These are phyloP conservation scores for Teunomyces barrocoloradensis DNA, from an alignment of 805 yeast species.

Conservation along the genomic window DNA sequence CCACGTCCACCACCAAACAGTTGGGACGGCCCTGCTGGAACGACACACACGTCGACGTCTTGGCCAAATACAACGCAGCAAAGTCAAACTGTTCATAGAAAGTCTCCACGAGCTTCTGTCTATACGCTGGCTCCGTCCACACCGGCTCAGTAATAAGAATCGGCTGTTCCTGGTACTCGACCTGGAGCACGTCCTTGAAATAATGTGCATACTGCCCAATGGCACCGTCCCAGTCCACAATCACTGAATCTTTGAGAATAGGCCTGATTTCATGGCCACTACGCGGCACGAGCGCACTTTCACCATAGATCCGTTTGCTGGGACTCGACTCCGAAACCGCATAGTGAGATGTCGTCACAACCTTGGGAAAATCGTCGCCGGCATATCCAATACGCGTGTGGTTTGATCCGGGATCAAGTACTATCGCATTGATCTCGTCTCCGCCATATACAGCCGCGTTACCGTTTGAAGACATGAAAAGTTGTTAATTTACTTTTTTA, in stretches of 20 bases:
- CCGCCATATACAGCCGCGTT: conserved; percentile 32
- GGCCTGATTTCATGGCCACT: conserved; percentile 51
- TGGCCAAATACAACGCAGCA: conserved; percentile 79
- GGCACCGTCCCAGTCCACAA: conserved; percentile 87
- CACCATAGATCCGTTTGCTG: conserved; percentile 31
- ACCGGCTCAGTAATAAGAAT: conserved; percentile 81
- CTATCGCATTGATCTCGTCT: conserved; percentile 89
- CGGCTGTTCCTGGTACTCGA: conserved; percentile 67
- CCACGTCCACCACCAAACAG: conserved; percentile 82
- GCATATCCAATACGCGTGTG: conserved; percentile 86
- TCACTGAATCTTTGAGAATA: conserved; percentile 56
- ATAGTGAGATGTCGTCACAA: conserved; percentile 70
- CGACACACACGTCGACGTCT: conserved; percentile 82
- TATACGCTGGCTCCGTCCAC: conserved; percentile 70
- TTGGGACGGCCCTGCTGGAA: conserved; percentile 88
- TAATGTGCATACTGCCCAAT: conserved; percentile 67
- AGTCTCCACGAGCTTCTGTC: conserved; percentile 67
- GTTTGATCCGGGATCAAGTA: conserved; percentile 86
- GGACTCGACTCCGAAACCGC: conserved; percentile 36
- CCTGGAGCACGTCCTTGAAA: conserved; percentile 48
- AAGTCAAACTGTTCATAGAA: conserved; percentile 66
- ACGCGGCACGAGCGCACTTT: conserved; percentile 51
- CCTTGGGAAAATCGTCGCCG: conserved; percentile 85
- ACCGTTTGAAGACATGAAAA: conserved; percentile 20
- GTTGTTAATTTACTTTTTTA: not conserved